phyloP scores from a whole-genome alignment of 2,329 filamentous ascomycete species.

The Davidsoniella australis region DNA sequence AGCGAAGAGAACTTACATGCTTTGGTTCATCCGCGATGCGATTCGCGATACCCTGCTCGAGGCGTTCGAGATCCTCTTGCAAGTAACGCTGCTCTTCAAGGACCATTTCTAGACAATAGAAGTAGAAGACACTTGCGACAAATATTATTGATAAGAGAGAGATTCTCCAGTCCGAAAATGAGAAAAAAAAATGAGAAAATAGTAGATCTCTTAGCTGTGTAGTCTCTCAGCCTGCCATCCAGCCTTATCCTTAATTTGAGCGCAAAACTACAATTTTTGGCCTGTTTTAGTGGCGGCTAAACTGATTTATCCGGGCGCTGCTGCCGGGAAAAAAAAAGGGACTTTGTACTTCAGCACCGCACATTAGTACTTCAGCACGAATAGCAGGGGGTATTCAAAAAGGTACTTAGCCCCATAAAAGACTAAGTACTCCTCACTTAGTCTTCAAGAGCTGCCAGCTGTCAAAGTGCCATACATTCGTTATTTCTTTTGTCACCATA shows the following conservation, averaged over 20 bases:
- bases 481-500: too few relatives aligned
- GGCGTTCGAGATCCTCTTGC: slow-evolving; percentile 88
- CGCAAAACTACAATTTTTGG: background rate
- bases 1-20: slow-evolving; percentile 40
- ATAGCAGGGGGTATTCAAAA: too few relatives aligned
- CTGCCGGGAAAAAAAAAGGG: background rate
- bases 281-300: background rate
- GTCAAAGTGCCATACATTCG: too few relatives aligned
- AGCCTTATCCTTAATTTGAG: slow-evolving; percentile 6
- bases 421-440: too few relatives aligned
- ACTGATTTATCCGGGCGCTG: background rate
- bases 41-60: slow-evolving; percentile 87
- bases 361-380: too few relatives aligned
- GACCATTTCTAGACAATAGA: slow-evolving; percentile 37
- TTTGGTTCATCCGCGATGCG: slow-evolving; percentile 76
- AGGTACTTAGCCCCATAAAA: too few relatives aligned
- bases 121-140: too few relatives aligned
- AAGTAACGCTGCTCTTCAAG: slow-evolving; percentile 87
- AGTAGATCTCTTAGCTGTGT: background rate
- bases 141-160: background rate
- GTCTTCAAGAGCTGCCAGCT: too few relatives aligned
- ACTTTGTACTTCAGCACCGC: too few relatives aligned
- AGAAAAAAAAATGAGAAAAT: background rate
- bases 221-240: slow-evolving; percentile 8
- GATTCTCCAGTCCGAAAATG: background rate